Base-by-base conservation (phyloP, 495 filamentous ascomycete species). In the Annulohypoxylon nitens region DNA sequence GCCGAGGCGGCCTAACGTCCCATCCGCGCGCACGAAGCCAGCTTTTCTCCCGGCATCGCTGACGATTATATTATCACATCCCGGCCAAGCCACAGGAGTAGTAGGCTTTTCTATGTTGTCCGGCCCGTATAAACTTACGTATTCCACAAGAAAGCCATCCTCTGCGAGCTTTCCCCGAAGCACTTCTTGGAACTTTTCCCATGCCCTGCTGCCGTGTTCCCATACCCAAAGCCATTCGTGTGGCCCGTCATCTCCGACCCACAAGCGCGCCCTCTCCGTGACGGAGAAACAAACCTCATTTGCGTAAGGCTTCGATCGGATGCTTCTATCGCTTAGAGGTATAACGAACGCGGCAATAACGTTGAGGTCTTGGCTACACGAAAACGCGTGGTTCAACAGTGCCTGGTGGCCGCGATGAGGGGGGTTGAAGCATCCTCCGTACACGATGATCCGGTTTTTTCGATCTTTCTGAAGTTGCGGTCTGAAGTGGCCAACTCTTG, bases 381-480 rank as follows among this genome's bases (percentile, higher is more conserved):
- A 45, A 34, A 61, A 62, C 18, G 47, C 57, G 4, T n/a, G 57
- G 36, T 62, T 45, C 12, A 69, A 33, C 9, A 69, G 16, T 45
- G 34, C 58, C 50, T 47, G 57, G 9, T 69, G 66, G 36, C 23
- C 23, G 3, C 14, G 47, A 37, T 69, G 66, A 1, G 58, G 57
- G n/a, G 66, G 66, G 36, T 69, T 69, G 57, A 69, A 69, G 45
- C 66, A 69, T 25, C 66, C 66, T 9, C 16, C 0, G 58, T 62
- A 69, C 7, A 69, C 1, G n/a, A 69, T 43, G 14, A 69, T 69
- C 10, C 48, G 18, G 16, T 69, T 69, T 3, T 20, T 36, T 23
- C 57, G 57, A 12, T 14, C 1, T 10, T 45, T n/a, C 4, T 57
- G 1, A 8, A 69, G 58, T n/a, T 55, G 47, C 6, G 66, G 66